Evolutionary conservation across 2,329 filamentous ascomycete genomes (phyloP), one percentile per base, ranked within the genome.

Genomic region (Phaeosphaeriaceae sp.): DNA sequence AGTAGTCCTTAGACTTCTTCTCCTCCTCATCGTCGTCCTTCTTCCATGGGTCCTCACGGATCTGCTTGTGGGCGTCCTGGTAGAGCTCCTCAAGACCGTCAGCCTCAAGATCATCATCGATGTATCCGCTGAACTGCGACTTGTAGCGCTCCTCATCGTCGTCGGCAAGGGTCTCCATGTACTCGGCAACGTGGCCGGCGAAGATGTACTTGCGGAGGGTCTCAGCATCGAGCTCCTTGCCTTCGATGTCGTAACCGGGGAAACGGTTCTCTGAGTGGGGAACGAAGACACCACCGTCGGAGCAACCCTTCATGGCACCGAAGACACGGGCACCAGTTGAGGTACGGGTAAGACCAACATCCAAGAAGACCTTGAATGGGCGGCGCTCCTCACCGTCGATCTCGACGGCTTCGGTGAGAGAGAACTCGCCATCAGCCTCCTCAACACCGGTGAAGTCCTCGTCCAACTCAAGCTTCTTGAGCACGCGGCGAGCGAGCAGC

Each of bases 91-190:
- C 94, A 54, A 99, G 86, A 71, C 89, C 91, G 73, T 97, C 94
- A 61, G 94, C 92, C 83, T 97, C 93, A 64, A 99, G 79, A 71
- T 96, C 94, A 75, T 96, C 91, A 64, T 99, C 93, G 68, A 96
- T 89, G 86, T 99, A 99, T 81, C 94, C 88, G 79, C 87, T 83
- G 89, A 99, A 99, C 85, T 99, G 94, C 71, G 86, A 87, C 86
- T 93, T 93, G 90, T 91, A 99, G 77, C 94, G 92, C 87, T 99
- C 94, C 89, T 99, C 94, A 76, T 99, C 94, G 77, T 99, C 94
- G 73, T 99, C 94, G 81, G 94, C 94, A 63, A 99, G 90, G 52
- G 89, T 94, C 88, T 99, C 94, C 94, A 99, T 99, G 88, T 99
- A 99, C 87, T 99, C 94, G 68, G 93, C 92, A 63, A 99, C 90